Evolutionary conservation across 148 eudicot species (phyloP), one percentile per base, ranked within the genome.

Genomic region (Vaccinium macrocarpon): DNA sequence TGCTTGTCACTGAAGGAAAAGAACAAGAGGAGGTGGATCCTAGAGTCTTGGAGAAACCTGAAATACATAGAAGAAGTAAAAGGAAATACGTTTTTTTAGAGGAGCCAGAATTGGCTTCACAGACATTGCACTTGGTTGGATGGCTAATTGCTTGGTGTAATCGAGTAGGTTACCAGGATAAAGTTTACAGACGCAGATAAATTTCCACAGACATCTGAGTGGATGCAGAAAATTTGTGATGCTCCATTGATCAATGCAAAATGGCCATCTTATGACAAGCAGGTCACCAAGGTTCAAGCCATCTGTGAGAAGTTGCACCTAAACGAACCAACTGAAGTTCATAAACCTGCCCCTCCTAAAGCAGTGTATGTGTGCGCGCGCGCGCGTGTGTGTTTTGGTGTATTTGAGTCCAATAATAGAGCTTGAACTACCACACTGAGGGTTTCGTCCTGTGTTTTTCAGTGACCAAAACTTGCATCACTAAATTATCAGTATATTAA

Each of bases 51-150:
- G 81, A 55, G 78, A 82, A 84, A 88, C 80, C 75, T 88, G 71
- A 82, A 85, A 52, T 27, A 78, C 82, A 72, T 88, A 5, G 89
- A 88, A 85, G 71, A 82, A 38, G 59, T 88, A 6, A 62, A 85
- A 50, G 87, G 75, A 56, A 88, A 84, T 27, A 88, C 78, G 79
- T 88, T 83, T 66, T 84, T 88, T 88, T 7, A 83, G 83, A 4
- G 90, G 90, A 25, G 88, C 86, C 61, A 55, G 62, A 50, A 81
- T 88, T 10, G 88, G 88, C 35, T 86, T 83, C 79, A 76, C 81
- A 5, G 90, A 88, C 68, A 29, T 88, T 78, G 90, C 86, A 71
- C 49, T 84, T 42, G 90, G 88, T 38, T 88, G 86, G 88, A 81
- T 84, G 35, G 87, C 85, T 19, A 86, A 88, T 66, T 53, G 71